Evolutionary conservation across 768 basidiomycete genomes (phyloP), one percentile per base, ranked within the genome.

Genomic region (Sarcodon sp.): DNA sequence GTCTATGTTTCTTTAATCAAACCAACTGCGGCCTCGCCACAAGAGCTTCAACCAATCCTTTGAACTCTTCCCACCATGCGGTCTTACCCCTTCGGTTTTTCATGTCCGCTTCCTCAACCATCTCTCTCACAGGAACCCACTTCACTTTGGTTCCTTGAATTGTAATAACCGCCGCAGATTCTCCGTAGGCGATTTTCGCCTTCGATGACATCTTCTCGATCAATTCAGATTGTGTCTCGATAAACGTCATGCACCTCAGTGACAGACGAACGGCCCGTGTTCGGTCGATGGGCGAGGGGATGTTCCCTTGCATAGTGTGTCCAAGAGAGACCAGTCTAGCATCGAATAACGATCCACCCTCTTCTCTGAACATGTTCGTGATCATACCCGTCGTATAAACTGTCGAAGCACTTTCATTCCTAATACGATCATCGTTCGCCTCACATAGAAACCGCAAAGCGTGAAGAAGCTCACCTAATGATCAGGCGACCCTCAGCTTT

Each of bases 251-350:
- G 68, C 89, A 94, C 56, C 88, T 83, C 52, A 94, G 70, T 7
- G 94, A 80, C 39, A 97, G 75, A 33, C 96, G 84, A 6, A 86
- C 83, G 3, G 90, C 96, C 27, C 90, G 86, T 0, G 85, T 80
- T 45, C 94, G 87, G 67, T 98, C 96, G 56, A 88, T 74, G 0
- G 96, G 96, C 0, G 94, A 96, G 4, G 96, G 96, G 13, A 90
- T 80, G 2, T 92, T 92, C 7, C 96, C 96, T 59, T 99, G 96
- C 3, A 99, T 69, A 4, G 93, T 98, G 67, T 99, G 96, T 12
- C 96, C 96, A 15, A 99, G 78, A 1, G 90, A 86, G n/a, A 94
- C 96, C 15, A 81, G 87, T 44, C 96, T 84, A 15, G 96, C 80
- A 66, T 99, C 96, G 60, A 98, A 99, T 18, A 97, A 70, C 5